A percentile compares a stretch with the other conserved stretches of the same genome.
Conservation (phyloP, 805 yeast species). For the Saturnispora bothae region DNA sequence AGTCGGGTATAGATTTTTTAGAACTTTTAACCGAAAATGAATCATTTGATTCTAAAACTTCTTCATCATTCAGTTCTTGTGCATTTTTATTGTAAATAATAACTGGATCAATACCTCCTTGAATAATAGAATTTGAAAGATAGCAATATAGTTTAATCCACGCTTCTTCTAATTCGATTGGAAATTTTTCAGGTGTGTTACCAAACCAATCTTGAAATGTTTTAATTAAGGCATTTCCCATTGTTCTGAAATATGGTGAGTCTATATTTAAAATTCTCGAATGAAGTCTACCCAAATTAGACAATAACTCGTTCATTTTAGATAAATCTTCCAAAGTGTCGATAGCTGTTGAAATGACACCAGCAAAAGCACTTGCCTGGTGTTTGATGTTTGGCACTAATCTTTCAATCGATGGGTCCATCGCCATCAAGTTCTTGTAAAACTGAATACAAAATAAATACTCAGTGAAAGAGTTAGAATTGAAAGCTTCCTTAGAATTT, state of each 20-base stretch:
- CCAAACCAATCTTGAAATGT: slow-evolving; percentile 58
- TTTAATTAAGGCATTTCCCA: slow-evolving; percentile 63
- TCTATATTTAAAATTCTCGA: slow-evolving; percentile 67
- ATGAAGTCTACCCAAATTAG: slow-evolving; percentile 62
- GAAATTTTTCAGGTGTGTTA: slow-evolving; percentile 30
- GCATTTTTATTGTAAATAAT: slow-evolving; percentile 18
- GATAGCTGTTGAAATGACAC: slow-evolving; percentile 61
- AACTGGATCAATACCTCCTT: slow-evolving; percentile 47
- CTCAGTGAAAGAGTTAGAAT: slow-evolving; percentile 32
- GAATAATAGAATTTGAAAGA: slow-evolving; percentile 55
- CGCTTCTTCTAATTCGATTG: slow-evolving; percentile 51
- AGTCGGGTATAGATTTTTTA: neutral
- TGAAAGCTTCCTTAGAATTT: slow-evolving; percentile 10
- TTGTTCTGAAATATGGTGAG: slow-evolving; percentile 51
- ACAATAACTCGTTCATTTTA: slow-evolving; percentile 47
- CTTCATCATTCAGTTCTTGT: slow-evolving; percentile 5
- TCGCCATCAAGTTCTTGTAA: slow-evolving; percentile 54
- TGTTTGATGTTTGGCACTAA: slow-evolving; percentile 67
- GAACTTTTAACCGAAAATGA: slow-evolving; percentile 5
- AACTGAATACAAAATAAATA: slow-evolving; percentile 69
- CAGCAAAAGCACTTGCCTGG: slow-evolving; percentile 74
- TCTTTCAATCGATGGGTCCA: slow-evolving; percentile 50
- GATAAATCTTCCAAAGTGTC: slow-evolving; percentile 50
- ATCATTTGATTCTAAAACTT: slow-evolving; percentile 3
- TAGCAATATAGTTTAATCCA: slow-evolving; percentile 66